Evolutionary conservation across 106 monocot species (phyloP), one percentile per base, ranked within the genome.

Genomic region (Dendrobium catenatum): DNA sequence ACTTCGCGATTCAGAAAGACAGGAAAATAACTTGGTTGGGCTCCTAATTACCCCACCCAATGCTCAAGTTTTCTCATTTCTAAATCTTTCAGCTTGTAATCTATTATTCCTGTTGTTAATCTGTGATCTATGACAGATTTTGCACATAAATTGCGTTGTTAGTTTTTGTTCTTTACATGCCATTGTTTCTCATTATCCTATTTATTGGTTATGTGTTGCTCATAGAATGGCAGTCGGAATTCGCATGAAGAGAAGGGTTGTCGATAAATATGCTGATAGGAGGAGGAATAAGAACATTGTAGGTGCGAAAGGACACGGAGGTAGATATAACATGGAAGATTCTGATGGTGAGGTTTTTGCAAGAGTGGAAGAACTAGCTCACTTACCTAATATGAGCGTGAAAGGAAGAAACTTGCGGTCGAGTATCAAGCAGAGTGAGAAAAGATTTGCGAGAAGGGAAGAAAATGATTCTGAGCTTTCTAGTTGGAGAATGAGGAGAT

Each of bases 221-320:
- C 18, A 47, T 3, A 61, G 76, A 81, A 83, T 83, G 83, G 42
- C 49, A 47, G 72, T 49, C 17, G 81, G 68, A 64, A 7, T 73
- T 64, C 74, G 59, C 61, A 48, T 68, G 70, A 87, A 56, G 77
- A 77, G 47, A 78, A 80, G 78, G 19, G 46, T 40, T 42, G 33
- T 78, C 22, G 33, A 22, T 19, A 78, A 79, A 8, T 15, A 54
- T 26, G 49, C 24, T 11, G 66, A 68, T 59, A 78, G 55, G n/a
- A 67, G 77, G 66, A 78, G 27, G 42, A 78, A 33, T 68, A 51
- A 19, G 26, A 24, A 10, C 61, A 79, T 61, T 7, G 79, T 17
- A 13, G 42, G 22, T 42, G 33, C 5, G 3, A 42, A 43, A 24
- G 68, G 66, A 68, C 44, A 33, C 47, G n/a, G 68, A 40, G 77